Evolutionary conservation across 2,329 filamentous ascomycete genomes (phyloP).

Genomic region (Clonostachys rosea): DNA sequence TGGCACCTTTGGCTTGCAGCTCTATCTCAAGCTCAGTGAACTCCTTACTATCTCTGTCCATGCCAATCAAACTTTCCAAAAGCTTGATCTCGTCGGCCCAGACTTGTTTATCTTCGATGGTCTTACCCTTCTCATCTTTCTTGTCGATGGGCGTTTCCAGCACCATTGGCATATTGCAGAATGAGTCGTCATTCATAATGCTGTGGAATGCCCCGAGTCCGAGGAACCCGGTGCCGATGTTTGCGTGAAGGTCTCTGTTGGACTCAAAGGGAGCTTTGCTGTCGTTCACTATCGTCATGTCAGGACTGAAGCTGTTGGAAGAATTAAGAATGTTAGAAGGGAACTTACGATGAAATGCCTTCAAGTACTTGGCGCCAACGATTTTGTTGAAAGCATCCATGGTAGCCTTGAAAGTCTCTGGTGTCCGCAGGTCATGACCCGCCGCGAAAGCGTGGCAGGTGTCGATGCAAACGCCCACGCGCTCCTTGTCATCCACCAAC

Average conservation of each 20-base stretch:
- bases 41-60: conserved; percentile 70
- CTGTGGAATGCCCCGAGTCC: conserved; percentile 88
- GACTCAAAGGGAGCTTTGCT: conserved; percentile 85
- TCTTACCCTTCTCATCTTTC: conserved; percentile 59
- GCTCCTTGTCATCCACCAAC: conserved; percentile 71
- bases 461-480: conserved; percentile 92
- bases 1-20: conserved; percentile 62
- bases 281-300: conserved; percentile 65
- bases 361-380: conserved; percentile 75
- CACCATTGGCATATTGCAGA: conserved; percentile 82
- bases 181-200: conserved; percentile 75
- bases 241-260: conserved; percentile 86
- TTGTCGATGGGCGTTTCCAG: conserved; percentile 92
- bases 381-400: conserved; percentile 71
- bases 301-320: not conserved
- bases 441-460: conserved; percentile 96
- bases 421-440: conserved; percentile 81
- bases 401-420: conserved; percentile 67
- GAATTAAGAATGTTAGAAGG: not conserved
- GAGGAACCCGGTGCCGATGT: conserved; percentile 92
- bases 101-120: conserved; percentile 71
- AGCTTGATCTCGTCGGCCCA: conserved; percentile 96
- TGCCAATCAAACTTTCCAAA: conserved; percentile 80
- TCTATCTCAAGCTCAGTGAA: conserved; percentile 63
- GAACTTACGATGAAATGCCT: conserved; percentile 64